phyloP scores from a whole-genome alignment of 1,139 yeast genomes.

The Arxiozyma slooffiae region DNA sequence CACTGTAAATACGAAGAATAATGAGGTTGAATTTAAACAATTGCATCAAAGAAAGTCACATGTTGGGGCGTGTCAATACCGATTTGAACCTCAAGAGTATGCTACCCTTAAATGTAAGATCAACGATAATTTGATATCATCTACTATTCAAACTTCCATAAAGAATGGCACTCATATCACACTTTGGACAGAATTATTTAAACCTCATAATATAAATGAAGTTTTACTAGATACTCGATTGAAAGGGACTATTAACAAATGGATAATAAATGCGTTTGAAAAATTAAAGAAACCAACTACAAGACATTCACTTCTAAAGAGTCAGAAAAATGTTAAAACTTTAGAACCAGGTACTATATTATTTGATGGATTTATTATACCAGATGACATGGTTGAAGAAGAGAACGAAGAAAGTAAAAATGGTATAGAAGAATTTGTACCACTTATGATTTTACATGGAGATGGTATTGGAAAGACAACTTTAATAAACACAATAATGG shows the following conservation, averaged over 20 bases:
- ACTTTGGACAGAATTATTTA: conserved; percentile 40
- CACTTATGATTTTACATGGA: conserved; percentile 62
- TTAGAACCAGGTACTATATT: conserved; percentile 21
- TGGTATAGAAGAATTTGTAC: conserved; percentile 38
- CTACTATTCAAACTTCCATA: conserved; percentile 1
- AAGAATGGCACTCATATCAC: conserved; percentile 1
- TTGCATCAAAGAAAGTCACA: not conserved
- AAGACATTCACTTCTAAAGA: conserved; percentile 28
- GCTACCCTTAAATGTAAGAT: conserved; percentile 5
- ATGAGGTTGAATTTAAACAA: not conserved
- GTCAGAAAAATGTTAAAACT: conserved; percentile 4
- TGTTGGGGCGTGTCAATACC: not conserved
- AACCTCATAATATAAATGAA: conserved; percentile 35
- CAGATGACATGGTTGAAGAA: conserved; percentile 17
- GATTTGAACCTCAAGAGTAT: conserved; percentile 10
- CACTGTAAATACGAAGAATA: not conserved
- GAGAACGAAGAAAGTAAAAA: conserved; percentile 32
- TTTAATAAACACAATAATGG: conserved; percentile 58
- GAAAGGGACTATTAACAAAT: conserved; percentile 31
- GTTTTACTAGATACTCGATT: conserved; percentile 31
- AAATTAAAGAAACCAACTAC: conserved; percentile 34
- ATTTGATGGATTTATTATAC: conserved; percentile 40
- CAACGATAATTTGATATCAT: not conserved
- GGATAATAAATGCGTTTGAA: conserved; percentile 45
- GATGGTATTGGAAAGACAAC: conserved; percentile 75